Evolutionary conservation across 306 rosid genomes (phyloP).

Genomic region (Benincasa hispida): DNA sequence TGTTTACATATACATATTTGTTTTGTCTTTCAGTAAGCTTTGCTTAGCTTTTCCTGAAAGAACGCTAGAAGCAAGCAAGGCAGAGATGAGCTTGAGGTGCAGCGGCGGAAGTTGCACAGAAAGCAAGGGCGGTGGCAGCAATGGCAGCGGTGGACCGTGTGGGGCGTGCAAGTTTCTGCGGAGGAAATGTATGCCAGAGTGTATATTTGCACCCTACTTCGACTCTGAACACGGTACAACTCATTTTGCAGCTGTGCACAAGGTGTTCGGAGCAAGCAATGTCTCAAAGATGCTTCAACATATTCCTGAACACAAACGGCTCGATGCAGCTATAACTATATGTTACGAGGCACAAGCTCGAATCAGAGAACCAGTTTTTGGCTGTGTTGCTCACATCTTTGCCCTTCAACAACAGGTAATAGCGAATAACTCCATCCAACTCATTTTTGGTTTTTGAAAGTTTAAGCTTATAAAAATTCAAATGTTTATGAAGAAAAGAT

Average conservation of each 20-base stretch:
- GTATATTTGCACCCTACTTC: constrained; percentile 6
- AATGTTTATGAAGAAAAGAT: no score
- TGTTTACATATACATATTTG: neutral
- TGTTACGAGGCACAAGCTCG: constrained; percentile 5
- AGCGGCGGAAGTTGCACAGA: neutral
- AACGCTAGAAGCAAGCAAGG: neutral
- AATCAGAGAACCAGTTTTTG: neutral
- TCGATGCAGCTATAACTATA: neutral
- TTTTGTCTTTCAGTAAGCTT: neutral
- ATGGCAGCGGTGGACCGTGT: neutral
- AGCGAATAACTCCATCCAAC: neutral
- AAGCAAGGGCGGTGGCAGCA: neutral
- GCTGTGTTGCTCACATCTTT: constrained; percentile 5
- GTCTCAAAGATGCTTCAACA: constrained; percentile 2
- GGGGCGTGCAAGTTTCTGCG: constrained; percentile 7
- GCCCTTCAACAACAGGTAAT: constrained; percentile 6
- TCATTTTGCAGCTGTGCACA: constrained; percentile 1
- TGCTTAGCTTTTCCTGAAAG: neutral
- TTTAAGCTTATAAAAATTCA: no score
- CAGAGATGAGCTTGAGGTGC: neutral
- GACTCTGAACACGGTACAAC: constrained; percentile 1
- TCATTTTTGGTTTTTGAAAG: no score
- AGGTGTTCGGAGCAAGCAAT: constrained; percentile 1
- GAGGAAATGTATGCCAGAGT: neutral
- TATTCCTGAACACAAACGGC: neutral